phyloP scores from a whole-genome alignment of 78 protist genomes.

The Dictyostelium intermedium region DNA sequence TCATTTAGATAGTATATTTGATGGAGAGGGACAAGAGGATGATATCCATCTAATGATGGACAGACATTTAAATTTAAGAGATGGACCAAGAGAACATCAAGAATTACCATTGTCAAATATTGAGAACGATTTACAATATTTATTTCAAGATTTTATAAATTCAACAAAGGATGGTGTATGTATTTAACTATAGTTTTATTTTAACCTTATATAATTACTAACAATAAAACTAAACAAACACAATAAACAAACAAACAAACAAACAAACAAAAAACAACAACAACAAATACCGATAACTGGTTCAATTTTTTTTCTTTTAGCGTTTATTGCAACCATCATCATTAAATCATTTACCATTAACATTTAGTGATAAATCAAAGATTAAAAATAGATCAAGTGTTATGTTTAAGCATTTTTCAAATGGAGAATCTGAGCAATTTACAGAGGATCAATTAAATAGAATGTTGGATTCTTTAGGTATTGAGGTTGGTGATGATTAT shows the following conservation, averaged over 20 bases:
- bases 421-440: neutral
- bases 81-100: conserved; percentile 2
- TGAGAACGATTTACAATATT: conserved; percentile 19
- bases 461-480: conserved; percentile 38
- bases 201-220: neutral
- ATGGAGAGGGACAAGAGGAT: conserved; percentile 5
- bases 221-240: neutral
- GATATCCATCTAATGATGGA: conserved; percentile 26
- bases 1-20: conserved; percentile 46
- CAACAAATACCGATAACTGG: too few relatives aligned
- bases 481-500: conserved; percentile 5
- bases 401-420: conserved; percentile 35
- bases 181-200: neutral
- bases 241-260: too few relatives aligned
- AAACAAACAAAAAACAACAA: too few relatives aligned
- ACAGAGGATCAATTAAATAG: conserved; percentile 38
- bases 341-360: conserved; percentile 17
- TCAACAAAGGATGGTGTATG: conserved; percentile 27
- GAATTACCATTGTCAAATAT: neutral
- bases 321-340: conserved; percentile 31
- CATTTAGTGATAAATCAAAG: conserved; percentile 2
- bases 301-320: conserved; percentile 10
- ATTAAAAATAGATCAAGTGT: conserved; percentile 48
- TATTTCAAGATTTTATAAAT: conserved; percentile 60
- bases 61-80: conserved; percentile 39